Evolutionary conservation across 495 filamentous ascomycete genomes (phyloP), one percentile per base, ranked within the genome.

Genomic region (Beverwykella pulmonaria): DNA sequence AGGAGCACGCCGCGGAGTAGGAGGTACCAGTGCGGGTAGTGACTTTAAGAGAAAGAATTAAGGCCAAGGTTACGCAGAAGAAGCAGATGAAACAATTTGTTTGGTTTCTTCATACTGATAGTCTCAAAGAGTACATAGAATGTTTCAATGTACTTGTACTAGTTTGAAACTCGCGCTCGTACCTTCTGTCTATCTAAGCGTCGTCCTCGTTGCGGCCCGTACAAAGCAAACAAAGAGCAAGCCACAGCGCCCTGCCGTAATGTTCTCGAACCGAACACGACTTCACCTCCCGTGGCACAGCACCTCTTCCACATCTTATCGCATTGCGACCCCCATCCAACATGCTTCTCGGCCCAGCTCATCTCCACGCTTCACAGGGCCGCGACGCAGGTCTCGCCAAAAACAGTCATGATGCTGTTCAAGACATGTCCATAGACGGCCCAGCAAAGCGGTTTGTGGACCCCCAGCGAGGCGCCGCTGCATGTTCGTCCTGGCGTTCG

Each of bases 401-500:
- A n/a, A 44, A 44, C 15, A 44, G 39, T 14, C 39, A 44, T 39
- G 46, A 22, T 61, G 59, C 20, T 44, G 47, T 36, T 39, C 30
- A 32, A n/a, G 32, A 25, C 17, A n/a, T 3, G 17, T 22, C n/a
- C 26, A 52, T 19, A 53, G 12, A 10, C 12, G 29, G 27, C n/a
- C 49, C 48, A 47, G 19, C 22, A 23, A 55, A 30, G 50, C 23
- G 60, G 60, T 12, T 46, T 25, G n/a, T 46, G 52, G 50, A 34
- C 55, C 29, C 41, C 39, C 17, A 14, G 39, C 15, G 17, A 44
- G 60, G 60, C 60, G 48, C n/a, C 34, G 9, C 59, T 61, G 7
- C 50, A 56, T n/a, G 39, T 3, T n/a, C 7, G 53, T 58, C 62
- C 62, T 58, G 62, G 62, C 62, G 62, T 65, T 59, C 62, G 62